Conservation (phyloP, 164 flowering plant genomes). For the Vitis cinerea region DNA sequence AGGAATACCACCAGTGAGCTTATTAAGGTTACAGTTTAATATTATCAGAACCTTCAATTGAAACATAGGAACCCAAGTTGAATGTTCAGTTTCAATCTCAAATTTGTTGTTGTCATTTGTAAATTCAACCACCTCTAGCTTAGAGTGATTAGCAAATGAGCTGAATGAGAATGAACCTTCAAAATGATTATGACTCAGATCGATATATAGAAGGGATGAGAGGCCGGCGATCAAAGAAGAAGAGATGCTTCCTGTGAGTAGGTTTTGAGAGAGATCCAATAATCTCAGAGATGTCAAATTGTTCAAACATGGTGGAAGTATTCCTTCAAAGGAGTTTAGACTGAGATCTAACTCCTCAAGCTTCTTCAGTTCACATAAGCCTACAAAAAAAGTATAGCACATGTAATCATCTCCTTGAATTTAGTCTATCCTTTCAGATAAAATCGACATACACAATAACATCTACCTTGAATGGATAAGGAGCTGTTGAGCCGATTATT, state of each 20-base stretch:
- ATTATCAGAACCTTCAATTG: conserved; percentile 3
- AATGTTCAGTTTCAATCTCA: neutral
- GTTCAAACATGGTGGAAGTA: neutral
- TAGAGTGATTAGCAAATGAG: neutral
- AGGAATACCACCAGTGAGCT: neutral
- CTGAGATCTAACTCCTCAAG: conserved; percentile 1
- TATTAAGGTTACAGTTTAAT: conserved; percentile 2
- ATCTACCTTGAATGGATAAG: conserved; percentile 9
- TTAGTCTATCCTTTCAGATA: neutral
- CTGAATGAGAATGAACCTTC: too few species aligned
- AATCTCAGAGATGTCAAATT: neutral
- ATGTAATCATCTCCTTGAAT: neutral
- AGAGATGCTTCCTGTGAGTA: too few species aligned
- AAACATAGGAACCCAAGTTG: conserved; percentile 4
- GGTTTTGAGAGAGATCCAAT: too few species aligned
- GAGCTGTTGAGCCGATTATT: conserved; percentile 3
- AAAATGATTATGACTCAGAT: too few species aligned
- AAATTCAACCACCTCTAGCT: conserved; percentile 2
- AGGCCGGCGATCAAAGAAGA: too few species aligned
- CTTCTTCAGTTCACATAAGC: neutral
- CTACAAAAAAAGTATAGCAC: neutral
- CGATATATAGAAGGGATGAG: too few species aligned
- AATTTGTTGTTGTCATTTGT: neutral
- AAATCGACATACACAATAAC: neutral
- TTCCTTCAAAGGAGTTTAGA: neutral